Percentiles rank a stretch among this genome's conserved stretches.
phyloP scores from a whole-genome alignment of 31 red algal genomes.

The Bonnemaisonia californica region DNA sequence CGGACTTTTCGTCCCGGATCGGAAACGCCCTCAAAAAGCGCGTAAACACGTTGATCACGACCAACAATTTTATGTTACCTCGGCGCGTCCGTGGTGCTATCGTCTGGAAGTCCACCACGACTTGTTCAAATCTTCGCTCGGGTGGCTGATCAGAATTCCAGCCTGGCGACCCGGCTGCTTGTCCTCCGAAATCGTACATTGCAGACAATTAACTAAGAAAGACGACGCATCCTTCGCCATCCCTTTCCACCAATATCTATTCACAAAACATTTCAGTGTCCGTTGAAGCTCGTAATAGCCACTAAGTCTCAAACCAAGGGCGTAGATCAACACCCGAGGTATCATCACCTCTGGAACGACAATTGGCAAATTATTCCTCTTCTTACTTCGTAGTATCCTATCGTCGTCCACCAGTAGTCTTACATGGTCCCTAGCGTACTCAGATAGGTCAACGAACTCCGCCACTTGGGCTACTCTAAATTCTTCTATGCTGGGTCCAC shows the following conservation, averaged over 20 bases:
- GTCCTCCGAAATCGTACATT: not conserved
- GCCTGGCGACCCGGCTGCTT: not conserved
- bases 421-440: not conserved
- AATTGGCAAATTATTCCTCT: not conserved
- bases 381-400: not conserved
- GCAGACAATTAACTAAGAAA: not conserved
- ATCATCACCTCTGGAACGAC: not conserved
- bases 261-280: not conserved
- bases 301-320: not conserved
- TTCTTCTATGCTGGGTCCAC: too few species aligned
- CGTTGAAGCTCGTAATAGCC: not conserved
- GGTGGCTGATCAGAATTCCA: not conserved
- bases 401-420: not conserved
- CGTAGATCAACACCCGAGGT: not conserved
- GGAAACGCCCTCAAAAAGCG: too few species aligned
- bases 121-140: not conserved
- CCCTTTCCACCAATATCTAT: slow-evolving; percentile 6
- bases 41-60: too few species aligned
- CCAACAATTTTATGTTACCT: too few species aligned
- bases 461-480: not conserved
- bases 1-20: too few species aligned
- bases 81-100: slow-evolving; percentile 13
- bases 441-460: not conserved
- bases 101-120: slow-evolving; percentile 13
- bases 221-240: not conserved